phyloP scores from a whole-genome alignment of 768 basidiomycete species.

The Gyrodon lividus region DNA sequence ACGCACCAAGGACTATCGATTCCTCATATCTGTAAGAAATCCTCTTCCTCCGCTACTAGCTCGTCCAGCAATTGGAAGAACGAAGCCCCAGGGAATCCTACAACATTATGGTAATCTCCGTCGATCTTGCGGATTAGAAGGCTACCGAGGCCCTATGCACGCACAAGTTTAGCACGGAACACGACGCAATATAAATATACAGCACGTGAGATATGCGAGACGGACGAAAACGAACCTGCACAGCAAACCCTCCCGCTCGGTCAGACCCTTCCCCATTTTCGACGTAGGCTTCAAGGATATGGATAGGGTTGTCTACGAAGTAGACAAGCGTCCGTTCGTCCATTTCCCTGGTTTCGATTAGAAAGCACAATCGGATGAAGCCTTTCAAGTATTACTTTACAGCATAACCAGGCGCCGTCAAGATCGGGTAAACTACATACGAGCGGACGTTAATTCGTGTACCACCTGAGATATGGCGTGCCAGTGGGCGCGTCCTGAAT shows the following conservation, averaged over 20 bases:
- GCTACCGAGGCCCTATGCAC: conserved; percentile 72
- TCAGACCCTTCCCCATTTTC: conserved; percentile 84
- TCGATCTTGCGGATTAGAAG: conserved; percentile 81
- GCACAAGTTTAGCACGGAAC: neutral
- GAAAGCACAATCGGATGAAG: neutral
- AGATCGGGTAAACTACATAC: conserved; percentile 63
- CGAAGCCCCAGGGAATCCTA: conserved; percentile 88
- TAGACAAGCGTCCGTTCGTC: conserved; percentile 81
- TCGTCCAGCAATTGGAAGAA: conserved; percentile 74
- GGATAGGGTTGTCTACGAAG: conserved; percentile 61
- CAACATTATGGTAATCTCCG: conserved; percentile 87
- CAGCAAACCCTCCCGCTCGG: conserved; percentile 91
- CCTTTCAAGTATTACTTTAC: conserved; percentile 48
- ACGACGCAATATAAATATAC: too few species aligned
- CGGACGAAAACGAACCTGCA: conserved; percentile 58
- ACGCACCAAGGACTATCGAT: too few species aligned
- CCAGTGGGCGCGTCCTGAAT: neutral
- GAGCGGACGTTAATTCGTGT: neutral
- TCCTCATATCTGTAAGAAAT: conserved; percentile 49
- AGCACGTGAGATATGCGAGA: neutral
- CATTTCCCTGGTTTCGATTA: conserved; percentile 54
- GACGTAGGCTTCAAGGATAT: conserved; percentile 74
- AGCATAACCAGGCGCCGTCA: conserved; percentile 73
- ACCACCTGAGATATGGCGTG: neutral
- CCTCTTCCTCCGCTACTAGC: conserved; percentile 72